These are phyloP conservation scores for Gremmenia infestans DNA, from an alignment of 2,329 filamentous ascomycete genomes.

Conservation along the genomic window DNA sequence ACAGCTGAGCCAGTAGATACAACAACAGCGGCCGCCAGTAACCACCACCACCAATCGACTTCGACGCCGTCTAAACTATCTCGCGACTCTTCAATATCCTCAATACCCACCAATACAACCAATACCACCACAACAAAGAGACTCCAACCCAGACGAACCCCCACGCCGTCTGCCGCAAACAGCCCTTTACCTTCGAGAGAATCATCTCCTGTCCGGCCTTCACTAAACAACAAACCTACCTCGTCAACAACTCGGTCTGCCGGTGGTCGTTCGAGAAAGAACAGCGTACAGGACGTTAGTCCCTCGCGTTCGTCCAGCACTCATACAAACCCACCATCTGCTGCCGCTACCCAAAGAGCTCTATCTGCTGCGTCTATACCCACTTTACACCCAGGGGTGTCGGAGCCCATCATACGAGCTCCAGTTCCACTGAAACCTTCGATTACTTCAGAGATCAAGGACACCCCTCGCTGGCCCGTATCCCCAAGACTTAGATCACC, in stretches of 20 bases:
- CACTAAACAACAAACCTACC: conserved; percentile 23
- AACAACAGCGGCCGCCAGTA: not conserved
- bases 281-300: conserved; percentile 59
- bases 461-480: conserved; percentile 67
- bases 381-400: conserved; percentile 53
- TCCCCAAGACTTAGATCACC: conserved; percentile 76
- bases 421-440: conserved; percentile 60
- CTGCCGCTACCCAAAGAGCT: conserved; percentile 59
- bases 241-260: conserved; percentile 24
- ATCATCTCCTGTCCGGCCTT: conserved; percentile 38
- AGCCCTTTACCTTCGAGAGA: conserved; percentile 45
- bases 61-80: conserved; percentile 7
- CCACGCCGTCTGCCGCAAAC: conserved; percentile 34
- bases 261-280: conserved; percentile 55
- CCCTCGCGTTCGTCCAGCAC: conserved; percentile 48
- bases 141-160: conserved; percentile 20
- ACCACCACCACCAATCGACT: not conserved
- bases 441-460: conserved; percentile 44
- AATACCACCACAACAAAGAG: conserved; percentile 16
- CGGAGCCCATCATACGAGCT: conserved; percentile 58
- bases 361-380: conserved; percentile 66
- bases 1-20: not conserved
- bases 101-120: conserved; percentile 8
- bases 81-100: conserved; percentile 23
- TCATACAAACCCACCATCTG: conserved; percentile 52